These are phyloP conservation scores for Tetrastigma voinierianum DNA, from an alignment of 164 flowering plant genomes.

Conservation along the genomic window DNA sequence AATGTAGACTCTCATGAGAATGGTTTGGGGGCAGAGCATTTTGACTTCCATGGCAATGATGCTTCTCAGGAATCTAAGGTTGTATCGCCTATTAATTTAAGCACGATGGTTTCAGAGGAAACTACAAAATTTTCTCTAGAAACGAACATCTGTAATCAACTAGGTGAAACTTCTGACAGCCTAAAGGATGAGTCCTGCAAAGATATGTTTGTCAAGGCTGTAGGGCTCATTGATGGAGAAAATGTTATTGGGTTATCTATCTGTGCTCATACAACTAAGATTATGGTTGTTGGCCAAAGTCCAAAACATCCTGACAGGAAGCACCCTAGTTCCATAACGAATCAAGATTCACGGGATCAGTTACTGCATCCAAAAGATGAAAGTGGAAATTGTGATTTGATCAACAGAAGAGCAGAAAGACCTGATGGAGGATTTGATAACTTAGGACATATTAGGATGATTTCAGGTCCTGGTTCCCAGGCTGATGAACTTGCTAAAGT, in stretches of 20 bases:
- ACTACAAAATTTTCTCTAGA: conserved; percentile 11
- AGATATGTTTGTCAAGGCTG: conserved; percentile 17
- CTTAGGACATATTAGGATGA: conserved; percentile 5
- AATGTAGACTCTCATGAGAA: conserved; percentile 14
- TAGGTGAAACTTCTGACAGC: conserved; percentile 8
- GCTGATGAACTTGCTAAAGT: conserved; percentile 9
- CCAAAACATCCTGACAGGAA: conserved; percentile 13
- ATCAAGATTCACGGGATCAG: conserved; percentile 12
- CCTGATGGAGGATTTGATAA: conserved; percentile 18
- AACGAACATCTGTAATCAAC: conserved; percentile 12
- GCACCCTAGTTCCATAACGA: conserved; percentile 8
- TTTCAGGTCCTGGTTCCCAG: conserved; percentile 19
- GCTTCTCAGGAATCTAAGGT: conserved; percentile 13
- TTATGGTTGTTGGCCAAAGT: conserved; percentile 5
- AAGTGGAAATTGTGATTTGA: conserved; percentile 17
- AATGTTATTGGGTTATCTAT: conserved; percentile 13
- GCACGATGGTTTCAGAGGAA: conserved; percentile 18
- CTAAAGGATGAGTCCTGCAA: conserved; percentile 11
- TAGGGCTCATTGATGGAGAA: conserved; percentile 11
- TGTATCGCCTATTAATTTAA: conserved; percentile 17
- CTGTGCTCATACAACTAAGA: conserved; percentile 5
- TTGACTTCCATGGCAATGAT: conserved; percentile 14
- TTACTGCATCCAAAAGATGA: conserved; percentile 18
- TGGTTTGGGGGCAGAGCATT: conserved; percentile 16
- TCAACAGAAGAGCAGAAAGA: conserved; percentile 16